Conservation (phyloP, 495 filamentous ascomycete species). For the Neurospora cerealis region DNA sequence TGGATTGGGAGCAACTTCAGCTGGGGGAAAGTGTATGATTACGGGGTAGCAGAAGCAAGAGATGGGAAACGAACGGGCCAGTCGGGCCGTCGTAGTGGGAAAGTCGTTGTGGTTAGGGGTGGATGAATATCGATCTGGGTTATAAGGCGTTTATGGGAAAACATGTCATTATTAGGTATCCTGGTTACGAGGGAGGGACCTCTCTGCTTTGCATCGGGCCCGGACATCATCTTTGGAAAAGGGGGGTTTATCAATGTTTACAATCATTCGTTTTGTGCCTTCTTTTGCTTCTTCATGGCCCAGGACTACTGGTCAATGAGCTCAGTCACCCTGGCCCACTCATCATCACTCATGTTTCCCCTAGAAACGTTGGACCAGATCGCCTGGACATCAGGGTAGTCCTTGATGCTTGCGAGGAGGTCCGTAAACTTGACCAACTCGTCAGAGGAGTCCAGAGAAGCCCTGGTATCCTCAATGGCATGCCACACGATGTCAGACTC, state of each 20-base stretch:
- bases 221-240: background rate
- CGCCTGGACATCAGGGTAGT: conserved; percentile 55
- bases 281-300: background rate
- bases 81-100: background rate
- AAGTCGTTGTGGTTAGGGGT: background rate
- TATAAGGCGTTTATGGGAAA: background rate
- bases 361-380: conserved; percentile 53
- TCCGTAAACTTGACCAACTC: conserved; percentile 42
- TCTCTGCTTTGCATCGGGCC: background rate
- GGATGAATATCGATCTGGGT: background rate
- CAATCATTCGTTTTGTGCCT: background rate
- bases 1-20: background rate
- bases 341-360: conserved; percentile 33
- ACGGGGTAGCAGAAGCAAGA: background rate
- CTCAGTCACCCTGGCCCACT: conserved; percentile 41
- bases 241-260: conserved; percentile 4
- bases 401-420: conserved; percentile 42
- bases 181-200: background rate
- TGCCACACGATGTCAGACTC: conserved; percentile 77
- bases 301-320: conserved; percentile 24
- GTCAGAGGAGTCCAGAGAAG: conserved; percentile 40
- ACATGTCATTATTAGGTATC: background rate
- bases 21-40: background rate
- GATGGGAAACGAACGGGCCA: background rate
- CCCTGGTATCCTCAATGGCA: conserved; percentile 68